A percentile compares a stretch with the other conserved stretches of the same genome.
phyloP scores from a whole-genome alignment of 2,329 filamentous ascomycete species.

The Hymenoscyphus fructigenus region DNA sequence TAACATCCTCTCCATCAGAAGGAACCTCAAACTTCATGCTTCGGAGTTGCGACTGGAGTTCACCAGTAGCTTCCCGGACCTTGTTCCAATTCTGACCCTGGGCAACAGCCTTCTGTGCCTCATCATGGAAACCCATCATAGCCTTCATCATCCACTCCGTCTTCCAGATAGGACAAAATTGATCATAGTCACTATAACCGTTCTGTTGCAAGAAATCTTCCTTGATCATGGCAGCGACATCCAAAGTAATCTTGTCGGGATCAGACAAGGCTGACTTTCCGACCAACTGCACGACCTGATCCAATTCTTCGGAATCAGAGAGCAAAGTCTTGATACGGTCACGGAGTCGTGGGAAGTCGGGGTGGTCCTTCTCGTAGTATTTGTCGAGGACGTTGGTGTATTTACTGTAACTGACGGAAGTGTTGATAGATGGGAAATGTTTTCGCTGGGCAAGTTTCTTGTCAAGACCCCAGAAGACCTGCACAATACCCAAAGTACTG shows the following conservation, averaged over 20 bases:
- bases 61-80: conserved; percentile 84
- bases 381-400: conserved; percentile 87
- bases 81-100: conserved; percentile 92
- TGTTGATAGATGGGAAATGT: conserved; percentile 99
- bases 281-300: conserved; percentile 97
- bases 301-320: conserved; percentile 92
- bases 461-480: conserved; percentile 99
- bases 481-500: conserved; percentile 92
- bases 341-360: conserved; percentile 89
- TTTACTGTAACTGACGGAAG: conserved; percentile 91
- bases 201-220: conserved; percentile 99
- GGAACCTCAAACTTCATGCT: conserved; percentile 98
- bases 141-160: conserved; percentile 99
- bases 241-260: conserved; percentile 96
- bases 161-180: conserved; percentile 99
- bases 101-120: conserved; percentile 90
- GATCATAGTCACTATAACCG: conserved; percentile 97
- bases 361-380: conserved; percentile 90
- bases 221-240: conserved; percentile 88
- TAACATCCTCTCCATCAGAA: conserved; percentile 73
- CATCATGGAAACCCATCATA: conserved; percentile 97
- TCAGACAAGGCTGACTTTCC: conserved; percentile 96
- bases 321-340: conserved; percentile 93
- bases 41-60: conserved; percentile 81
- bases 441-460: conserved; percentile 99